phyloP scores from a whole-genome alignment of 1,139 yeast species.

The Candida neerlandica region DNA sequence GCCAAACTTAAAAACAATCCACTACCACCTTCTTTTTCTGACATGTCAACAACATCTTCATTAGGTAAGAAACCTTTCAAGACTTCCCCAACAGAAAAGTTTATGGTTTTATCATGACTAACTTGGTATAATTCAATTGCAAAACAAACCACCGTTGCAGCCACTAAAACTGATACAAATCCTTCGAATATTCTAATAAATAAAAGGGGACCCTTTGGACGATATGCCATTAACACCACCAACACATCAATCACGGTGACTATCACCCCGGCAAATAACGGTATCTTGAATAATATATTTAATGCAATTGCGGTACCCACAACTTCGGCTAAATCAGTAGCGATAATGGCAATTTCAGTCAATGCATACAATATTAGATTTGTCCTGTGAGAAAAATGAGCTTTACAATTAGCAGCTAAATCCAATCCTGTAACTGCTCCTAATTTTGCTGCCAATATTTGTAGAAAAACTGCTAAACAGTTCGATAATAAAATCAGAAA shows the following conservation, averaged over 20 bases:
- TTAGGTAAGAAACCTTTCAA: slow-evolving; percentile 81
- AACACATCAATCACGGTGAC: slow-evolving; percentile 84
- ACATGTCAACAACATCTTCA: slow-evolving; percentile 56
- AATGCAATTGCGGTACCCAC: slow-evolving; percentile 92
- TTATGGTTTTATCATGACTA: slow-evolving; percentile 50
- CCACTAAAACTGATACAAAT: slow-evolving; percentile 75
- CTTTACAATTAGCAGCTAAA: slow-evolving; percentile 82
- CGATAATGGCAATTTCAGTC: slow-evolving; percentile 88
- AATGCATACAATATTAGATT: slow-evolving; percentile 66
- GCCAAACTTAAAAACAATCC: slow-evolving; percentile 89
- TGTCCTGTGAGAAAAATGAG: slow-evolving; percentile 63
- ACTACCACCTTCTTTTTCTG: slow-evolving; percentile 61
- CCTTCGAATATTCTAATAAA: slow-evolving; percentile 81
- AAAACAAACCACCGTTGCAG: slow-evolving; percentile 84
- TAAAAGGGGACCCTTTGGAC: slow-evolving; percentile 82
- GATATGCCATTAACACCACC: slow-evolving; percentile 81
- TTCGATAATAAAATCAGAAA: slow-evolving; percentile 83
- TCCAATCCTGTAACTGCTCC: slow-evolving; percentile 93
- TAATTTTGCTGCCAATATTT: slow-evolving; percentile 77
- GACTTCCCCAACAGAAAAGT: slow-evolving; percentile 57
- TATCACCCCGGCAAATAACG: slow-evolving; percentile 76
- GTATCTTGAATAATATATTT: slow-evolving; percentile 76
- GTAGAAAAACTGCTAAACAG: slow-evolving; percentile 83
- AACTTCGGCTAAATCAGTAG: slow-evolving; percentile 92
- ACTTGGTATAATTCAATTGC: slow-evolving; percentile 75